phyloP scores from a whole-genome alignment of 2,329 filamentous ascomycete genomes.

The Aureobasidium sp. region DNA sequence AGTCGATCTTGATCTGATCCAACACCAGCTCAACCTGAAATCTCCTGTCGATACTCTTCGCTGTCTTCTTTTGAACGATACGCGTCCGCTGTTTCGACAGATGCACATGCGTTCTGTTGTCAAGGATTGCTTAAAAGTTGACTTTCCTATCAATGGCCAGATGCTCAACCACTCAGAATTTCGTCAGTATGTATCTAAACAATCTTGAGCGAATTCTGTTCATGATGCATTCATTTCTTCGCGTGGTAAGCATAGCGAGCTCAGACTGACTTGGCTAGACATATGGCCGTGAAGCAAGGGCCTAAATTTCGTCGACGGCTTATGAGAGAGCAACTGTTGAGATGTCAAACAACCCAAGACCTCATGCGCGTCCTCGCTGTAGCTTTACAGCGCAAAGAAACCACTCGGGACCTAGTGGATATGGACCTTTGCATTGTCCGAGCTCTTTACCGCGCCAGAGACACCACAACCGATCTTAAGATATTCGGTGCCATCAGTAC shows the following conservation, averaged over 20 bases:
- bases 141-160: conserved; percentile 14
- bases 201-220: neutral
- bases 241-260: neutral
- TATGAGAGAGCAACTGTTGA: conserved; percentile 26
- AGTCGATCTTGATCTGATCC: neutral
- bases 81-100: neutral
- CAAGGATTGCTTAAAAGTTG: neutral
- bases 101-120: neutral
- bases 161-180: conserved; percentile 19
- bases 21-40: conserved; percentile 1
- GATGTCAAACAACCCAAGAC: conserved; percentile 25
- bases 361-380: conserved; percentile 27
- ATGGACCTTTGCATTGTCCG: conserved; percentile 26
- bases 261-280: neutral
- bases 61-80: neutral
- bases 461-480: conserved; percentile 24
- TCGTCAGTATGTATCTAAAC: conserved; percentile 15
- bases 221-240: neutral
- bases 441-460: conserved; percentile 29
- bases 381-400: conserved; percentile 22
- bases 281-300: conserved; percentile 19
- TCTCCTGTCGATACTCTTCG: conserved; percentile 13
- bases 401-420: conserved; percentile 20
- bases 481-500: conserved; percentile 24
- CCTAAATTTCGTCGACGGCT: conserved; percentile 17